Base-by-base conservation (phyloP, 441 rosid genomes). In the Pelargonium fulgidum region DNA sequence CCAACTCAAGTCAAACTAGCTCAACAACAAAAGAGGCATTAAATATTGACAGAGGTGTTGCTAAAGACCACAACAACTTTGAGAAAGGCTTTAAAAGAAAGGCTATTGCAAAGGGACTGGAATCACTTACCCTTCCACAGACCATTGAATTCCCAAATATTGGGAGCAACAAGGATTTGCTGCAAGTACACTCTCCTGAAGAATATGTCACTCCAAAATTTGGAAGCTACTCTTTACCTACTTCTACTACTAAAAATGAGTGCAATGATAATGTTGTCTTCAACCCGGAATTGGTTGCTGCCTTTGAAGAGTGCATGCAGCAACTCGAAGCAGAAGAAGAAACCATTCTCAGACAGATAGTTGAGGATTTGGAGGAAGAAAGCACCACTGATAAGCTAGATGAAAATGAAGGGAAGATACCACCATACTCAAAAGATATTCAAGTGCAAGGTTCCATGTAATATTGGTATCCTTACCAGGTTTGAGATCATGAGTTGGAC, bases 261-360 rank as follows among this genome's bases (percentile, higher is more conserved):
- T 16, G 72, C 64, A 59, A 9, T 9, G 71, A 71, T 8, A 62
- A 63, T 33, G 42, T 9, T 12, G 12, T 66, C 59, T 81, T 83
- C 75, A 70, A 69, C 70, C 73, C 79, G 7, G 83, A 81, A 48
- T 69, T 83, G 45, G 78, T 81, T 61, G 81, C 70, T 45, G 77
- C 81, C 66, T 54, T 77, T 11, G 81, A 77, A 67, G 76, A 74
- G 68, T 24, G 79, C 50, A 77, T 81, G 83, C 78, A 75, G 66
- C 79, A 74, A 52, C 81, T 83, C 65, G 76, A 81, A 76, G 85
- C 48, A 22, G 84, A 83, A 66, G 85, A 81, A 52, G 82, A 81
- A 65, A 74, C 16, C 20, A 70, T 79, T 67, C 76, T 83, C 68
- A 54, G 72, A 61, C 81, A 79, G 64, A 77, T 79, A 33, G 70